Evolutionary conservation across 345 rosid species (phyloP), one percentile per base, ranked within the genome.

Genomic region (Sapria himalayana): DNA sequence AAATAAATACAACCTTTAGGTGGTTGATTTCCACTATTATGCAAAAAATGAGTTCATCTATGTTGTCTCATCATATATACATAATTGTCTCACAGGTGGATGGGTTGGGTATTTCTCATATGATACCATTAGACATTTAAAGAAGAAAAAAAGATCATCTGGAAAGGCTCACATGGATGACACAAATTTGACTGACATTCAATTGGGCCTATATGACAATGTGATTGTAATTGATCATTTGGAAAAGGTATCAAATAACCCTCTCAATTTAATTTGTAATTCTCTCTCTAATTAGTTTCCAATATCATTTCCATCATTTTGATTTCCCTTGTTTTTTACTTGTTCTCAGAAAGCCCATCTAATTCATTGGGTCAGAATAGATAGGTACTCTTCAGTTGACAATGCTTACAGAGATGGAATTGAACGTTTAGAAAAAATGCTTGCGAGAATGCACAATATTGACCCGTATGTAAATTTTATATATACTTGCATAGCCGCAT

Each of bases 21-120:
- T n/a, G n/a, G n/a, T n/a, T n/a, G n/a, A n/a, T n/a, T n/a, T n/a
- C n/a, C n/a, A n/a, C n/a, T n/a, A n/a, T n/a, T n/a, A n/a, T n/a
- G n/a, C n/a, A n/a, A n/a, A n/a, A n/a, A n/a, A n/a, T n/a, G n/a
- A n/a, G n/a, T n/a, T n/a, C n/a, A n/a, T n/a, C n/a, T n/a, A n/a
- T n/a, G n/a, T n/a, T n/a, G n/a, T n/a, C n/a, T n/a, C n/a, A n/a
- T n/a, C n/a, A n/a, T n/a, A n/a, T n/a, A 33, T 39, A 29, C 12
- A 19, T 19, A 37, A 13, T 17, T 37, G 9, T 37, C 24, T 29
- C 46, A 12, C 49, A 81, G 97, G 97, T 70, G 97, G 97, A 22
- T 86, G 97, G 97, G 66, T 81, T 57, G 97, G 97, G 48, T 81
- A 67, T 56, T 86, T 86, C 62, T 76, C 97, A 0, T 86, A 86